phyloP scores from a whole-genome alignment of 2,329 filamentous ascomycete genomes.

The Fusarium nanum region DNA sequence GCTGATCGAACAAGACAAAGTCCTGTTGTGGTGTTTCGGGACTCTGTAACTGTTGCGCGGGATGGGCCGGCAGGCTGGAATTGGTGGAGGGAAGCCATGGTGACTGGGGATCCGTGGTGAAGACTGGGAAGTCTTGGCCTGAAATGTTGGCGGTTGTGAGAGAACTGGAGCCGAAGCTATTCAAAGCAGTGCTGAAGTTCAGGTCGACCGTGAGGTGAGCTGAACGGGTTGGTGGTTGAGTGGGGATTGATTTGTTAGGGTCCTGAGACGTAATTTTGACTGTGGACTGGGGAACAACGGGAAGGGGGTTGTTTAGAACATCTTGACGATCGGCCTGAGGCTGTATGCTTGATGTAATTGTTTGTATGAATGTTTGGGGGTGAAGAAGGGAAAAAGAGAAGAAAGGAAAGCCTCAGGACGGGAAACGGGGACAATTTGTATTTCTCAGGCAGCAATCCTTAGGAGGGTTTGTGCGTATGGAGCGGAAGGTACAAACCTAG shows the following conservation, averaged over 20 bases:
- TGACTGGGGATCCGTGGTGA: slow-evolving; percentile 86
- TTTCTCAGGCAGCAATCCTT: slow-evolving; percentile 59
- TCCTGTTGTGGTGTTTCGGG: slow-evolving; percentile 69
- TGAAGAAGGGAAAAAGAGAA: slow-evolving; percentile 52
- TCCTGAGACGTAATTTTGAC: slow-evolving; percentile 67
- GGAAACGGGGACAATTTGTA: slow-evolving; percentile 55
- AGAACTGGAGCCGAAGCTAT: slow-evolving; percentile 69
- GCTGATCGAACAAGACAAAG: slow-evolving; percentile 80
- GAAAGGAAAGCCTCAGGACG: slow-evolving; percentile 42
- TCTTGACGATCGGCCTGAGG: slow-evolving; percentile 61
- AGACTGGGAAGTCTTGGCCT: slow-evolving; percentile 76
- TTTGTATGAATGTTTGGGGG: slow-evolving; percentile 50
- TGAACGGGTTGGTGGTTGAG: slow-evolving; percentile 56
- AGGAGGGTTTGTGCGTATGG: slow-evolving; percentile 38
- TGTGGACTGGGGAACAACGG: slow-evolving; percentile 53
- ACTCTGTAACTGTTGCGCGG: slow-evolving; percentile 68
- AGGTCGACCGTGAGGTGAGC: slow-evolving; percentile 72
- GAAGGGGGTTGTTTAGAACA: slow-evolving; percentile 66
- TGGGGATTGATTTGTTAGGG: slow-evolving; percentile 56
- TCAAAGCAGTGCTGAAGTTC: slow-evolving; percentile 73
- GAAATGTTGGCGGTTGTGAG: slow-evolving; percentile 68
- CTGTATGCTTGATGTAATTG: slow-evolving; percentile 44
- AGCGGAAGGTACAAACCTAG: slow-evolving; percentile 22
- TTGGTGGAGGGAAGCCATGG: slow-evolving; percentile 81
- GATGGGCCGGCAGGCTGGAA: slow-evolving; percentile 70